These are phyloP conservation scores for Rutstroemia sp. DNA, from an alignment of 2,329 filamentous ascomycete genomes.

Conservation along the genomic window DNA sequence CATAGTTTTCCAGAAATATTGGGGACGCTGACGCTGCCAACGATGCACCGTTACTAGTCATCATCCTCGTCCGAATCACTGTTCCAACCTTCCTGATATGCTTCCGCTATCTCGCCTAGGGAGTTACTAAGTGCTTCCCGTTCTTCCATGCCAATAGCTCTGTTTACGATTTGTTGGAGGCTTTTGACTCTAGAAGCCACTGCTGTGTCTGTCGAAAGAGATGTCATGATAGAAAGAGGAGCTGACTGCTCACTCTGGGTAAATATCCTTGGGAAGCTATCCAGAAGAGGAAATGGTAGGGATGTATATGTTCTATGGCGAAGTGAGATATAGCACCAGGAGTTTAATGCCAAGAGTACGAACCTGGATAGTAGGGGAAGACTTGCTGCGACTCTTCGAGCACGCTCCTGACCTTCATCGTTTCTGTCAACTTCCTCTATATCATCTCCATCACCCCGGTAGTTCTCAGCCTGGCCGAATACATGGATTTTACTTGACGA, in stretches of 20 bases:
- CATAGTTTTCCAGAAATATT: neutral
- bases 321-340: neutral
- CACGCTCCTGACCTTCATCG: slow-evolving; percentile 28
- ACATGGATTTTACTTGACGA: slow-evolving; percentile 26
- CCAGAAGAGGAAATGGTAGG: slow-evolving; percentile 67
- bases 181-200: slow-evolving; percentile 62
- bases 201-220: slow-evolving; percentile 66
- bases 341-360: slow-evolving; percentile 14
- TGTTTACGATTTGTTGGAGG: slow-evolving; percentile 56
- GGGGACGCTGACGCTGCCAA: neutral
- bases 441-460: slow-evolving; percentile 24
- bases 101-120: slow-evolving; percentile 74
- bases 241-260: slow-evolving; percentile 33
- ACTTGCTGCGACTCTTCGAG: slow-evolving; percentile 26
- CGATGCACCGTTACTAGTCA: slow-evolving; percentile 17
- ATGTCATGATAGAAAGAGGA: slow-evolving; percentile 44
- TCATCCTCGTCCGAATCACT: slow-evolving; percentile 70
- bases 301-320: slow-evolving; percentile 32
- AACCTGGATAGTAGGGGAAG: slow-evolving; percentile 28
- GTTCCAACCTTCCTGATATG: slow-evolving; percentile 83
- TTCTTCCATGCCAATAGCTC: slow-evolving; percentile 65
- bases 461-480: slow-evolving; percentile 32
- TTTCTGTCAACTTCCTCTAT: slow-evolving; percentile 15
- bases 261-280: slow-evolving; percentile 79
- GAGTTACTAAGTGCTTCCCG: slow-evolving; percentile 77